Base-by-base conservation (phyloP, 1,284 basidiomycete species). In the Apiotrichum brassicae region DNA sequence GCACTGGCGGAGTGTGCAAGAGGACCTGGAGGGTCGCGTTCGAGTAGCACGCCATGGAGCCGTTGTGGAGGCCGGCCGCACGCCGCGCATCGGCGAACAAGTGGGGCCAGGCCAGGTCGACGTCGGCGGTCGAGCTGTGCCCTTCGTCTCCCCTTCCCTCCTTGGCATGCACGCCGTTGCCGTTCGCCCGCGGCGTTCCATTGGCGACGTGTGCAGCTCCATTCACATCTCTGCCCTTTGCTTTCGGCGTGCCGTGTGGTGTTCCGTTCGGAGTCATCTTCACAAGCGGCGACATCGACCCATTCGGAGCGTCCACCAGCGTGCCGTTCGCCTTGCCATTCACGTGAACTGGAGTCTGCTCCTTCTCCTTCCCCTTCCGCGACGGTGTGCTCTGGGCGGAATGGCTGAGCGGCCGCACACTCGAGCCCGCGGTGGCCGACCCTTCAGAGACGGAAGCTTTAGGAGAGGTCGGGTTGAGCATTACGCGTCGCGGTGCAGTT, bases 21-120 rank as follows among this genome's bases (percentile, higher is more conserved):
- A 98, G 79, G 60, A 91, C 90, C 76, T 99, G 95, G 51, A 98
- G 76, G 28, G 87, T 88, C 58, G 90, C 92, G 73, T 99, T 99
- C 62, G 97, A 77, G 73, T 97, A 99, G 74, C 95, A 99, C 1
- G 91, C 95, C 71, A 97, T 98, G 43, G 91, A 91, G n/a, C 77
- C 83, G 73, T 99, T 99, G 64, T 82, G 77, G 32, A 98, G 76
- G 1, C 94, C 94, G 0, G 71, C 63, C 0, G 60, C 60, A 16
- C 48, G 22, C 33, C 58, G 59, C 14, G 32, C 32, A 2, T 16
- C n/a, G 3, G 57, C 49, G 8, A 68, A 49, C 2, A 42, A 33
- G 18, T 52, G 53, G 1, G 70, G 68, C 64, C 65, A 70, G 18
- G 52, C 11, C 16, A 68, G 51, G 28, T 63, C 57, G 35, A 68